Base-by-base conservation (phyloP, 768 basidiomycete species). In the Psilocybe tampanensis region DNA sequence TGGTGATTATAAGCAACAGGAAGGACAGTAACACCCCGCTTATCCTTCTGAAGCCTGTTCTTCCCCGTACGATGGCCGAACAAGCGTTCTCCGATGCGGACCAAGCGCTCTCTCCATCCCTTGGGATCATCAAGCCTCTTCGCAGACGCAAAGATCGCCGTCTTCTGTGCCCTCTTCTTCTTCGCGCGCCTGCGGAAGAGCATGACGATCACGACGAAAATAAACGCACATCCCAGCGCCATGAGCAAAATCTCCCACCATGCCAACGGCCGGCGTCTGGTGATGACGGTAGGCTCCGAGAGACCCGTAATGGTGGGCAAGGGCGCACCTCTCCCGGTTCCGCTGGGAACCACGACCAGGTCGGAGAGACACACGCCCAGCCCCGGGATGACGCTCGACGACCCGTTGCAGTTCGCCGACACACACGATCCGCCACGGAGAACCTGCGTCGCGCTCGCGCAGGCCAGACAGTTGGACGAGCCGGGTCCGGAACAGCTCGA, bases 201-300 rank as follows among this genome's bases (percentile, higher is more conserved):
- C 74, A 82, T 76, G 59, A 93, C 66, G 58, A 91, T 69, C 44
- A 82, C 69, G 41, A 92, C 55, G 67, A 91, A 86, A 71, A 93
- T 86, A 71, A 93, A 89, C 15, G 86, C 86, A 66, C 88, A 89
- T 9, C 92, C 90, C 34, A 92, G 81, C 0, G 86, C 77, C 89
- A 93, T 93, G 54, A 93, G 81, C 54, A 93, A 75, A 62, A 93
- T 92, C 73, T 94, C 79, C 90, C 91, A 93, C 91, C 92, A 93
- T 57, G 75, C 73, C 8, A 92, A 74, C 21, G 76, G 63, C 23
- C 74, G 76, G 19, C 65, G 68, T 18, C 63, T 50, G 53, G 58
- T 61, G 24, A 70, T 64, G 5, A 62, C 56, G 2, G 78, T 80
- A 0, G 89, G 87, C n/a, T 79, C 72, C 42, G 79, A 68, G 56